Evolutionary conservation across 2,329 filamentous ascomycete species (phyloP).

Genomic region (Lecanicillium sp.): DNA sequence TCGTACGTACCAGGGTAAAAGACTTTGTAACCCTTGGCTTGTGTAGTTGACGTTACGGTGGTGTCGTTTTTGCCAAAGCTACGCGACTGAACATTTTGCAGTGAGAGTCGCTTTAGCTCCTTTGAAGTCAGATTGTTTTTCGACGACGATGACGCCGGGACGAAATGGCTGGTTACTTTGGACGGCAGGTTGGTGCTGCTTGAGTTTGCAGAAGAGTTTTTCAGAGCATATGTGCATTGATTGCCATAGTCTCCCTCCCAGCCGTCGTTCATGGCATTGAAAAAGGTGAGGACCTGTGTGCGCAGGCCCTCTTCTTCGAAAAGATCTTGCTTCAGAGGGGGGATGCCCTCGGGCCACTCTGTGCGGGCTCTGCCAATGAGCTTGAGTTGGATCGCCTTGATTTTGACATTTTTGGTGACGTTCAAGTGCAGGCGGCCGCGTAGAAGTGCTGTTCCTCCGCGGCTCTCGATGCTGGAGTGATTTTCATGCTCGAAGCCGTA

Average conservation of each 20-base stretch:
- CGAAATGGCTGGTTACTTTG: constrained; percentile 12
- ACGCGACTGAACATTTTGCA: constrained; percentile 72
- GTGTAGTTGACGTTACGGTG: constrained; percentile 49
- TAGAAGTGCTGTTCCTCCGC: constrained; percentile 72
- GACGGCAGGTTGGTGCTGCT: constrained; percentile 23
- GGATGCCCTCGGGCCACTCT: constrained; percentile 95
- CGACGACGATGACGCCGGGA: constrained; percentile 15
- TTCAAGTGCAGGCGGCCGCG: constrained; percentile 75
- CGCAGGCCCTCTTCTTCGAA: constrained; percentile 79
- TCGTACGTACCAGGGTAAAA: constrained; percentile 67
- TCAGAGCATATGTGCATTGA: constrained; percentile 48
- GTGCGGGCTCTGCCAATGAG: constrained; percentile 80
- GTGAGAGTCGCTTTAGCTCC: constrained; percentile 59
- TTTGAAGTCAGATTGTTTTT: constrained; percentile 27
- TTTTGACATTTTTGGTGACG: constrained; percentile 82
- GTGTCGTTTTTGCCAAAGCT: constrained; percentile 78
- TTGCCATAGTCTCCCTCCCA: constrained; percentile 57
- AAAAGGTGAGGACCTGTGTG: constrained; percentile 85
- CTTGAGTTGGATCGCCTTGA: constrained; percentile 83
- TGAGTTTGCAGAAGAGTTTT: constrained; percentile 25
- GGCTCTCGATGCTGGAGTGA: constrained; percentile 38
- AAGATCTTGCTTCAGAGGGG: constrained; percentile 74
- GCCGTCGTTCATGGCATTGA: constrained; percentile 63
- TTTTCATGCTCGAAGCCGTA: constrained; percentile 70
- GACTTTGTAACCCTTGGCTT: constrained; percentile 70